These are phyloP conservation scores for Huiozyma sinensis DNA, from an alignment of 805 yeast species.

Conservation along the genomic window DNA sequence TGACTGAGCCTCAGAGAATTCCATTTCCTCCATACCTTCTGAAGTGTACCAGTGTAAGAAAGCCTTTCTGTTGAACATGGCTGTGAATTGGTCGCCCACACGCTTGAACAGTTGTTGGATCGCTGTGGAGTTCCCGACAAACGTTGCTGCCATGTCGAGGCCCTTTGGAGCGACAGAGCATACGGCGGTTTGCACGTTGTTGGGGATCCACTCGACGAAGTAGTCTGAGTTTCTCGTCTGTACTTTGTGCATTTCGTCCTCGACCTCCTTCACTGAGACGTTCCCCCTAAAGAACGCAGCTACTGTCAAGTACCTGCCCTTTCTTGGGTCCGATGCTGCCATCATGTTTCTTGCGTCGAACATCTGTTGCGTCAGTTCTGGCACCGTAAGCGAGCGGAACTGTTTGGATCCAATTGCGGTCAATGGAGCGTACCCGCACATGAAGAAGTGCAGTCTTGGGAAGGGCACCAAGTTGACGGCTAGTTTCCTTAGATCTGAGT, in stretches of 20 bases:
- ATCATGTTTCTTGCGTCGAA: conserved; percentile 88
- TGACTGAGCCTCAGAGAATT: conserved; percentile 88
- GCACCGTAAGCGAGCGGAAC: conserved; percentile 76
- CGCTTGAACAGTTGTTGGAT: conserved; percentile 86
- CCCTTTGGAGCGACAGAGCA: conserved; percentile 85
- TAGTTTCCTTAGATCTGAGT: conserved; percentile 82
- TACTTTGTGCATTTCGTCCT: conserved; percentile 81
- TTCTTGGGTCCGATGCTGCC: conserved; percentile 89
- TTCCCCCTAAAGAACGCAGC: conserved; percentile 93
- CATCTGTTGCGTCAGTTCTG: conserved; percentile 89
- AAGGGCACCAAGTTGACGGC: conserved; percentile 93
- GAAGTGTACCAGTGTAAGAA: conserved; percentile 93
- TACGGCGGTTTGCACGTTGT: conserved; percentile 87
- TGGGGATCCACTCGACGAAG: conserved; percentile 95
- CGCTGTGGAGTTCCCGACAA: conserved; percentile 87
- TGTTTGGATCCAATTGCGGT: conserved; percentile 71
- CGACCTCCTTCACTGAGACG: conserved; percentile 86
- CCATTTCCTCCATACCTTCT: conserved; percentile 95
- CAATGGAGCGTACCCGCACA: conserved; percentile 91
- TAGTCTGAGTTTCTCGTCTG: conserved; percentile 72
- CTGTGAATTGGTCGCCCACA: conserved; percentile 79
- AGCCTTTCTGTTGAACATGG: conserved; percentile 89
- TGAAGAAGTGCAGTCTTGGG: conserved; percentile 91
- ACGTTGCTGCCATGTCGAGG: conserved; percentile 83
- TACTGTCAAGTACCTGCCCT: conserved; percentile 84